Evolutionary conservation across 768 basidiomycete species (phyloP).

Genomic region (Cantharellus anzutake): DNA sequence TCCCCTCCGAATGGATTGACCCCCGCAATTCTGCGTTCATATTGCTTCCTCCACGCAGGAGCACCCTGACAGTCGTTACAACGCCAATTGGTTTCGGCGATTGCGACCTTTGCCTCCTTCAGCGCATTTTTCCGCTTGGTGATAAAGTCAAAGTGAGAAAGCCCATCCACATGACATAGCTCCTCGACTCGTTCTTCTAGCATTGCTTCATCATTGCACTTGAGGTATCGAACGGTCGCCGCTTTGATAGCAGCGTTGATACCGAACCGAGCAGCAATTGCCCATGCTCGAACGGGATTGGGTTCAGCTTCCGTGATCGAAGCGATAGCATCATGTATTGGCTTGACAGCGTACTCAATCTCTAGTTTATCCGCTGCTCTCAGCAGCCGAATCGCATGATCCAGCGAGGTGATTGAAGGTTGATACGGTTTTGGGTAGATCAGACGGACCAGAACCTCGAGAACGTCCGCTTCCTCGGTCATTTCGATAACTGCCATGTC

Average conservation of each 20-base stretch:
- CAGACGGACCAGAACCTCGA: not conserved
- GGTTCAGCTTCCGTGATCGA: not conserved
- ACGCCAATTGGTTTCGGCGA: not conserved
- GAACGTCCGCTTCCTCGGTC: not conserved
- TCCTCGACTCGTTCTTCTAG: not conserved
- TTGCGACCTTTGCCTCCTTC: not conserved
- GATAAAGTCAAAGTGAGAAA: not conserved
- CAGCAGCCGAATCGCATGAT: not conserved
- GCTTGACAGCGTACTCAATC: not conserved
- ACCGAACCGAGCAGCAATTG: not conserved
- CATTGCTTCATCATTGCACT: too few species aligned
- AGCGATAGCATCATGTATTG: not conserved
- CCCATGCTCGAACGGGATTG: not conserved
- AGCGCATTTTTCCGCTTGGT: not conserved
- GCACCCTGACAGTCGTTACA: too few species aligned
- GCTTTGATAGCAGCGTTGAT: not conserved
- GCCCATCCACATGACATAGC: not conserved
- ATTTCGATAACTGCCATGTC: not conserved
- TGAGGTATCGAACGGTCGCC: not conserved
- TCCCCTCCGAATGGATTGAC: not conserved
- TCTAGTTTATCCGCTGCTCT: not conserved
- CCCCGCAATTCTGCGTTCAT: not conserved
- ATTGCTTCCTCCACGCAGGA: not conserved
- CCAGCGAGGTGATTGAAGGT: not conserved
- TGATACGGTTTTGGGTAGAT: not conserved